Conservation (phyloP, 495 filamentous ascomycete genomes). For the Lepraria neglecta region DNA sequence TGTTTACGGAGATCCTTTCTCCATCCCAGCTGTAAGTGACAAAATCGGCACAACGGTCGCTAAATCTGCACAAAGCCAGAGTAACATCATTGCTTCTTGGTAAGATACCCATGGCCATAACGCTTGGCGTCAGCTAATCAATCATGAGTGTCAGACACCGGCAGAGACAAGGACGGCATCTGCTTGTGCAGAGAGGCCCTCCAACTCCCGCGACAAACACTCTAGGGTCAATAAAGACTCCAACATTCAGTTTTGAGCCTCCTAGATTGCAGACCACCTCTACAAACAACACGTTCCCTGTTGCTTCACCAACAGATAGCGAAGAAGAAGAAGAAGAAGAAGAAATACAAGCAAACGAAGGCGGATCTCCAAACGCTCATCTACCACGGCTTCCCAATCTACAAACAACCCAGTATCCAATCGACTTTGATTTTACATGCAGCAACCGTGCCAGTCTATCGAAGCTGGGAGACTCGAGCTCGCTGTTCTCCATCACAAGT, state of each 20-base stretch:
- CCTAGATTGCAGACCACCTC: not conserved
- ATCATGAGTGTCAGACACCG: slow-evolving; percentile 8
- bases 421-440: slow-evolving; percentile 6
- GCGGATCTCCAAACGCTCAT: not conserved
- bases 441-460: slow-evolving; percentile 16
- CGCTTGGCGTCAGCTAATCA: not conserved
- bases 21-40: not conserved
- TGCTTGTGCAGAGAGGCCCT: slow-evolving; percentile 6
- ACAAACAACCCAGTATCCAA: slow-evolving; percentile 17
- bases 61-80: not conserved
- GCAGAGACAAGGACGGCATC: not conserved
- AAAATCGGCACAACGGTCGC: not conserved
- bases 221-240: not conserved
- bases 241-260: slow-evolving; percentile 4
- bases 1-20: slow-evolving; percentile 3
- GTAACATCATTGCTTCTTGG: not conserved
- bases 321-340: slow-evolving; percentile 23
- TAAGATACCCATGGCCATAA: not conserved
- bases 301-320: slow-evolving; percentile 18
- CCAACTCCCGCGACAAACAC: slow-evolving; percentile 3
- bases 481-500: slow-evolving; percentile 29
- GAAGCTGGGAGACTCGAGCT: slow-evolving; percentile 32
- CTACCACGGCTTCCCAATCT: not conserved
- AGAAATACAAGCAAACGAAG: slow-evolving; percentile 7
- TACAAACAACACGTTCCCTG: slow-evolving; percentile 4